Evolutionary conservation across 352 stramenopile genomes (phyloP).

Genomic region (Pythium aquatile): DNA sequence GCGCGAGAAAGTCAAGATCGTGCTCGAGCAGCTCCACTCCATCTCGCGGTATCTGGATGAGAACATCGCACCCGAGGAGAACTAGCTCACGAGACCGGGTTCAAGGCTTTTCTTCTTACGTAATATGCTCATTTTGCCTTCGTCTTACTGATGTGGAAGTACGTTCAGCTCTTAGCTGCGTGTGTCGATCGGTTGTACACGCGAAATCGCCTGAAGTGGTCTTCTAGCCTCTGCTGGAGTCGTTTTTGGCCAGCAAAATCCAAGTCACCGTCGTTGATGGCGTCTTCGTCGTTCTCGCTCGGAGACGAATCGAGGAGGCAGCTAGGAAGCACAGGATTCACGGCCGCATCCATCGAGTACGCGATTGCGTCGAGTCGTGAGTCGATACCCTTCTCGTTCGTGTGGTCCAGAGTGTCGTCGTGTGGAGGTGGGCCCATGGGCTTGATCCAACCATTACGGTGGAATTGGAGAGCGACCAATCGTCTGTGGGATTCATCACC

Average conservation of each 20-base stretch:
- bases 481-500: conserved; percentile 36
- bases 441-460: conserved; percentile 45
- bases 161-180: neutral
- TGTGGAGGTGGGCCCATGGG: conserved; percentile 26
- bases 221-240: conserved; percentile 44
- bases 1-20: conserved; percentile 75
- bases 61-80: conserved; percentile 64
- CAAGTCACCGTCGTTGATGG: conserved; percentile 18
- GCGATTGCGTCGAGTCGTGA: conserved; percentile 16
- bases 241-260: conserved; percentile 37
- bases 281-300: conserved; percentile 9
- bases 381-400: neutral
- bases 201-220: conserved; percentile 61
- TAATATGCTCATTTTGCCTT: neutral
- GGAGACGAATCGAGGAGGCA: neutral
- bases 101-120: neutral
- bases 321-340: conserved; percentile 17
- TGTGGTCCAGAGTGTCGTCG: neutral
- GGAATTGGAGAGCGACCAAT: conserved; percentile 46
- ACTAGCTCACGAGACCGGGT: conserved; percentile 20
- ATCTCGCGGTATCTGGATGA: conserved; percentile 81
- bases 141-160: conserved; percentile 9
- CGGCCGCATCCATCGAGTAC: conserved; percentile 17
- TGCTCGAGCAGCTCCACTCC: conserved; percentile 72
- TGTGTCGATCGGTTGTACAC: neutral